Evolutionary conservation across 495 filamentous ascomycete genomes (phyloP).

Genomic region (Daldinia childiae): DNA sequence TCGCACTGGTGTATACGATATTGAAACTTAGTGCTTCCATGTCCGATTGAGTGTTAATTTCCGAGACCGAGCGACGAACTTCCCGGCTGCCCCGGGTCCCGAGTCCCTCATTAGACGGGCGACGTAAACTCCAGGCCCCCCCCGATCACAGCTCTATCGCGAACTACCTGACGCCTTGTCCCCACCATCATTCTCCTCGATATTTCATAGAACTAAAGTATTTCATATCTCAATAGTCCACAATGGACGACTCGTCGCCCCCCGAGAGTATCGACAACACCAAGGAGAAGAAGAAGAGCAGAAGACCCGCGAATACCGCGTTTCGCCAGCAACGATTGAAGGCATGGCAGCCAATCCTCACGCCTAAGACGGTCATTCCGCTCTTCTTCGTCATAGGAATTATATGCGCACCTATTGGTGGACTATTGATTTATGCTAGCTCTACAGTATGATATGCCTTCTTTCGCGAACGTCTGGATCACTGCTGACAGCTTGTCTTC

Average conservation of each 20-base stretch:
- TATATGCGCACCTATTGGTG: constrained; percentile 89
- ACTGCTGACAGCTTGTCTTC: constrained; percentile 23
- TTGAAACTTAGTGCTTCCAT: neutral
- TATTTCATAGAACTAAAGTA: neutral
- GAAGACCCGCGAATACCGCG: constrained; percentile 89
- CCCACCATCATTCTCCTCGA: neutral
- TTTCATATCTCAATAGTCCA: neutral
- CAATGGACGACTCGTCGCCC: constrained; percentile 45
- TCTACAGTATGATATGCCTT: constrained; percentile 62
- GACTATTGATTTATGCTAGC: constrained; percentile 83
- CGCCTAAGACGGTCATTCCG: constrained; percentile 89
- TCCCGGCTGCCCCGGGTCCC: constrained; percentile 26
- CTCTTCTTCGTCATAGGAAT: constrained; percentile 88
- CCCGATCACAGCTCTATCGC: neutral
- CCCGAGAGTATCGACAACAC: constrained; percentile 40
- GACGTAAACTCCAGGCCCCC: neutral
- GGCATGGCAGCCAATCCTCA: constrained; percentile 97
- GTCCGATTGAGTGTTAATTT: constrained; percentile 1
- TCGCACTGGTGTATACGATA: neutral
- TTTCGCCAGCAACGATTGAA: constrained; percentile 92
- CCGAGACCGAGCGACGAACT: constrained; percentile 8
- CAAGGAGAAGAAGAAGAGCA: constrained; percentile 83
- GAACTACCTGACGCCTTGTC: neutral
- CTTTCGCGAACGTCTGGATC: neutral
- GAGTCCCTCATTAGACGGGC: constrained; percentile 4